Evolutionary conservation across 768 basidiomycete genomes (phyloP).

Genomic region (Omphalotus guepiniiformis): DNA sequence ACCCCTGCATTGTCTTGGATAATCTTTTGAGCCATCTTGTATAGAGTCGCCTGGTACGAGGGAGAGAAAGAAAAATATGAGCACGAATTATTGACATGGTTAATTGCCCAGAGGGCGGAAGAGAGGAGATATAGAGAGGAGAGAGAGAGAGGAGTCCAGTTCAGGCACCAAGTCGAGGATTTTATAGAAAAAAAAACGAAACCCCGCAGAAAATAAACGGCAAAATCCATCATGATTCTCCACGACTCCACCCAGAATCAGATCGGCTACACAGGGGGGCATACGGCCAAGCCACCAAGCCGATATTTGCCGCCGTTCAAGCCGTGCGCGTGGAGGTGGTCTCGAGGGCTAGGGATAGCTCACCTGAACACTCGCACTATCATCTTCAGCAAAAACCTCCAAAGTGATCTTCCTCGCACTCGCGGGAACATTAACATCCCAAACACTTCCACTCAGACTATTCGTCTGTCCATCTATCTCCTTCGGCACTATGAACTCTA

Average conservation of each 20-base stretch:
- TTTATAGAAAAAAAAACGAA: neutral
- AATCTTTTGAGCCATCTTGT: conserved; percentile 79
- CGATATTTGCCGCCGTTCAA: neutral
- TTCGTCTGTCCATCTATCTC: conserved; percentile 27
- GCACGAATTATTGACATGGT: too few species aligned
- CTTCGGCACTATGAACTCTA: conserved; percentile 43
- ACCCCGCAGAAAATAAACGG: neutral
- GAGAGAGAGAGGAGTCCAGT: neutral
- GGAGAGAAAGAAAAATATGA: neutral
- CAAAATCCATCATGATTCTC: too few species aligned
- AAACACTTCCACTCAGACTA: conserved; percentile 58
- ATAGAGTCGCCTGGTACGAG: conserved; percentile 73
- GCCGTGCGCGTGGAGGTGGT: neutral
- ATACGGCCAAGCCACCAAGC: neutral
- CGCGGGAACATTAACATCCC: conserved; percentile 54
- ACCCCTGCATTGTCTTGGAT: conserved; percentile 62
- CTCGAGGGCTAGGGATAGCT: conserved; percentile 12
- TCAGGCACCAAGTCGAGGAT: too few species aligned
- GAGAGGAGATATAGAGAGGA: neutral
- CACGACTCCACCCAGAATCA: neutral
- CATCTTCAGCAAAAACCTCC: conserved; percentile 79
- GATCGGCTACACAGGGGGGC: neutral
- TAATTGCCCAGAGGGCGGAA: neutral
- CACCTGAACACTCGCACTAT: conserved; percentile 91
- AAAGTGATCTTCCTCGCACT: conserved; percentile 63